Evolutionary conservation across 2,329 filamentous ascomycete genomes (phyloP).

Genomic region (Tolypocladium tropicale): DNA sequence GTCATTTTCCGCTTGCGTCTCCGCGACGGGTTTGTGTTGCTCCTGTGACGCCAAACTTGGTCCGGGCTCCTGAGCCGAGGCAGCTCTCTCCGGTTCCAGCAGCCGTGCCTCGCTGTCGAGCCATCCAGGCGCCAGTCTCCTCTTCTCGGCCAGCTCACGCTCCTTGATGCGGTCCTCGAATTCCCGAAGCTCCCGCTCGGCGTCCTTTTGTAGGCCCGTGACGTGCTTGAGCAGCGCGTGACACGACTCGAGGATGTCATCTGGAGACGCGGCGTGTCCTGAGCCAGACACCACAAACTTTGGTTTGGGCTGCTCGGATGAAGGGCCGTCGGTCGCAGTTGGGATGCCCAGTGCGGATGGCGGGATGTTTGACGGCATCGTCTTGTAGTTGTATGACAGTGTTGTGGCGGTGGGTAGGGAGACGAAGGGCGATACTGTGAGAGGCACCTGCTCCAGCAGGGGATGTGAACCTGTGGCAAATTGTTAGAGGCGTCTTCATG

Average conservation of each 20-base stretch:
- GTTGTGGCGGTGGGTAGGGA: conserved; percentile 82
- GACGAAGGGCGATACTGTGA: conserved; percentile 91
- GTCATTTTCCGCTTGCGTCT: conserved; percentile 19
- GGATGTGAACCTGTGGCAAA: conserved; percentile 58
- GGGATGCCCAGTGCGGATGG: conserved; percentile 24
- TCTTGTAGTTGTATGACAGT: conserved; percentile 90
- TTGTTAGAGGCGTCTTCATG: conserved; percentile 4
- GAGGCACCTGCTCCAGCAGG: conserved; percentile 80
- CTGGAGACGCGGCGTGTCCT: conserved; percentile 75
- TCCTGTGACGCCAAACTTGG: conserved; percentile 11
- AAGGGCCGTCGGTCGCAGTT: conserved; percentile 23
- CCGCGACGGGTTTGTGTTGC: neutral
- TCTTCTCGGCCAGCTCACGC: conserved; percentile 68
- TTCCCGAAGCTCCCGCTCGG: conserved; percentile 53
- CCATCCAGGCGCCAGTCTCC: conserved; percentile 71
- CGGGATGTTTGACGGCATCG: conserved; percentile 78
- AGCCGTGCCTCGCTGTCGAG: conserved; percentile 63
- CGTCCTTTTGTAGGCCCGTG: conserved; percentile 55
- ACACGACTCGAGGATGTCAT: conserved; percentile 77
- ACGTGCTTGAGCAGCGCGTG: conserved; percentile 69
- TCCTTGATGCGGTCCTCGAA: conserved; percentile 59
- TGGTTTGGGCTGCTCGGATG: conserved; percentile 33
- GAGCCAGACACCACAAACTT: conserved; percentile 70
- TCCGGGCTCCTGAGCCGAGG: conserved; percentile 16
- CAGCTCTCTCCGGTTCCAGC: conserved; percentile 53